Conservation (phyloP, 768 basidiomycete genomes). For the Leccinum boreale region DNA sequence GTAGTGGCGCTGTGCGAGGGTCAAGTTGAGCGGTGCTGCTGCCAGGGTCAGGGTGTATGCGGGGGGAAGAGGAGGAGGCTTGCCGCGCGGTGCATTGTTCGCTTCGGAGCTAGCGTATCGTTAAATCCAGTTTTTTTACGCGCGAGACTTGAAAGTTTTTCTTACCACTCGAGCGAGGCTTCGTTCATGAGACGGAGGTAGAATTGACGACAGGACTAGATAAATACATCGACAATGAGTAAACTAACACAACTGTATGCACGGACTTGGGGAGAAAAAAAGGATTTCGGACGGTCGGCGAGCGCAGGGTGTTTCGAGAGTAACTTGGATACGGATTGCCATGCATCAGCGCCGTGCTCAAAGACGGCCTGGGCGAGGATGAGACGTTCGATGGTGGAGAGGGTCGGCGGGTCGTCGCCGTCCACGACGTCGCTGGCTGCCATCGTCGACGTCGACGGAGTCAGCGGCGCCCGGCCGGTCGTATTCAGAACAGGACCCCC, state of each 20-base stretch:
- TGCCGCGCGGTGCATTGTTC: slow-evolving; percentile 53
- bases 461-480: background rate
- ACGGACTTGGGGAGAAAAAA: slow-evolving; percentile 66
- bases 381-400: slow-evolving; percentile 61
- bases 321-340: slow-evolving; percentile 63
- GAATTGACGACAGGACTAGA: slow-evolving; percentile 63
- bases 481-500: background rate
- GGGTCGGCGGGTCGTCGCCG: slow-evolving; percentile 11
- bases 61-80: slow-evolving; percentile 11
- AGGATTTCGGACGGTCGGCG: slow-evolving; percentile 51
- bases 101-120: slow-evolving; percentile 44
- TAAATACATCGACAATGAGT: slow-evolving; percentile 12
- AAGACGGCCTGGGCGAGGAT: slow-evolving; percentile 85
- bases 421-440: background rate
- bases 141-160: background rate
- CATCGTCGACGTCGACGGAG: slow-evolving; percentile 15
- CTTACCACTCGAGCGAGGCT: slow-evolving; percentile 63
- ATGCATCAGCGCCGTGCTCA: slow-evolving; percentile 69
- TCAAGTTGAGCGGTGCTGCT: slow-evolving; percentile 60
- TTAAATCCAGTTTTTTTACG: background rate
- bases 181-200: slow-evolving; percentile 70
- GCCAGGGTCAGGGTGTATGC: slow-evolving; percentile 5
- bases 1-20: slow-evolving; percentile 76
- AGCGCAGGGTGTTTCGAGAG: slow-evolving; percentile 72
- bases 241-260: slow-evolving; percentile 12